Evolutionary conservation across 257 asterid species (phyloP), one percentile per base, ranked within the genome.

Genomic region (Nicotiana obtusifolia): DNA sequence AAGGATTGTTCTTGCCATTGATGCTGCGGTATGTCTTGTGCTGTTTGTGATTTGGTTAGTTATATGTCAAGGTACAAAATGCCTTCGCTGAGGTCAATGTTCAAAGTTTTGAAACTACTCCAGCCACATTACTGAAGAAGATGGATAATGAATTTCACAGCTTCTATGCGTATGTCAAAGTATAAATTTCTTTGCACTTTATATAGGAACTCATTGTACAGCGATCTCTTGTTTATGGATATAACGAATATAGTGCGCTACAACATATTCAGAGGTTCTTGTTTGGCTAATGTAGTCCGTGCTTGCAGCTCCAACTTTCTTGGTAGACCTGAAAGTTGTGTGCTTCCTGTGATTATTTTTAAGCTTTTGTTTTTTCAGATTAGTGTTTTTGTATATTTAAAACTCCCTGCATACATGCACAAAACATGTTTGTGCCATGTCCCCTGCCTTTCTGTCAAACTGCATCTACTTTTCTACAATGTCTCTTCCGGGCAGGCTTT

Each of bases 21-120:
- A 93, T 86, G 91, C 88, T 52, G 90, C 86, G 1, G 81, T 93
- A 19, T 92, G 94, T 44, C 26, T 87, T 77, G 83, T 89, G 83
- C 86, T 93, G 30, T 85, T 93, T 33, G 81, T 82, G 7, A 84
- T 92, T 87, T 93, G 98, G 97, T 85, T 93, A 22, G 85, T 83
- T 11, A 87, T 93, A 85, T 93, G 97, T 60, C 84, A 81, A 31
- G 98, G 98, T 66, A 35, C 81, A 33, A 77, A 86, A 80, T 93
- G 98, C 89, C 81, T 90, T 33, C 88, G 86, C 41, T 92, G 85
- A 89, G 26, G 57, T 52, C 17, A 14, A 14, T 11, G 6, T 52
- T 15, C 57, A 52, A 52, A 52, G 57, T 52, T 52, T 52, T 14
- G 24, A 57, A 57, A 17, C 20, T 57, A 57, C 24, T 57, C 26